Evolutionary conservation across 108 stramenopile genomes (phyloP).

Genomic region (Conticribra guillardii): DNA sequence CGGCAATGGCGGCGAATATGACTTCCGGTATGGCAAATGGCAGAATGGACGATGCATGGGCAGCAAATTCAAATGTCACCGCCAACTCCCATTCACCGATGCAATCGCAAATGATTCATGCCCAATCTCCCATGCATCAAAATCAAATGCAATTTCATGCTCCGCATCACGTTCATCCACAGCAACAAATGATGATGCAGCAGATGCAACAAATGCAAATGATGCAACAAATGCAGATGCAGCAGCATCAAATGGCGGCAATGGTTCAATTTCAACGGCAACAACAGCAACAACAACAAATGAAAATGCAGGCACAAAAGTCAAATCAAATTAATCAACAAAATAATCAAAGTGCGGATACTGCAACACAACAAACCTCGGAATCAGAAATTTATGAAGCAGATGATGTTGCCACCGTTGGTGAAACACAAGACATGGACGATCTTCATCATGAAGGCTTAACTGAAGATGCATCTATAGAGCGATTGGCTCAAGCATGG

Average conservation of each 20-base stretch:
- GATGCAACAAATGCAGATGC: slow-evolving; percentile 65
- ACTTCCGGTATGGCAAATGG: slow-evolving; percentile 10
- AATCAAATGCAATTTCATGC: not conserved
- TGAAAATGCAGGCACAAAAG: slow-evolving; percentile 27
- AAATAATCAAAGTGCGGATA: slow-evolving; percentile 3
- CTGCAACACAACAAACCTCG: slow-evolving; percentile 6
- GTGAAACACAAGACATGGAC: slow-evolving; percentile 19
- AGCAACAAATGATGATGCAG: slow-evolving; percentile 54
- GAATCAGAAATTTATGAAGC: slow-evolving; percentile 1
- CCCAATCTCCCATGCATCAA: slow-evolving; percentile 2
- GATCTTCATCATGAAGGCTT: slow-evolving; percentile 36
- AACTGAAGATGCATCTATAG: slow-evolving; percentile 62
- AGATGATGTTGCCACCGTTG: slow-evolving; percentile 25
- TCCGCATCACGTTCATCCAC: slow-evolving; percentile 32
- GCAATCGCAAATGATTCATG: slow-evolving; percentile 4
- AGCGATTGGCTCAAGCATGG: slow-evolving; percentile 82
- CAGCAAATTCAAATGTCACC: not conserved
- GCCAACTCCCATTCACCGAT: not conserved
- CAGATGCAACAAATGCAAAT: slow-evolving; percentile 50
- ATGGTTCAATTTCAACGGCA: slow-evolving; percentile 40
- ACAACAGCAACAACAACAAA: slow-evolving; percentile 17
- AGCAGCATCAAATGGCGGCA: slow-evolving; percentile 57
- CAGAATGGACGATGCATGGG: slow-evolving; percentile 24
- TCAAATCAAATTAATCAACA: slow-evolving; percentile 18
- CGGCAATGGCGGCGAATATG: too few relatives aligned